Conservation (phyloP, 1,284 basidiomycete species). For the Trichosporon faecale region DNA sequence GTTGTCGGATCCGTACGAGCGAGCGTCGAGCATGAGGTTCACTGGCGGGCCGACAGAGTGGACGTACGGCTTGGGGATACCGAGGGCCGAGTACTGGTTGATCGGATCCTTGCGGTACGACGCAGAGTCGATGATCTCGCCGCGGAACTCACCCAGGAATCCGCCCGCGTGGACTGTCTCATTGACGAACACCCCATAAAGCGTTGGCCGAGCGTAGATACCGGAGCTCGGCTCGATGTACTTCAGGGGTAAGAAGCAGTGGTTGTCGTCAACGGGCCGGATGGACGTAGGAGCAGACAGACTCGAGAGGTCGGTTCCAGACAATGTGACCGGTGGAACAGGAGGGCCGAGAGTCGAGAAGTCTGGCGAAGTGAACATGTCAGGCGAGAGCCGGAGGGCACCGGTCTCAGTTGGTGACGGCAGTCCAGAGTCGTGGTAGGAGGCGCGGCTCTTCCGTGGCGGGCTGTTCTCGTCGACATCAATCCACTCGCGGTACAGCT, state of each 20-base stretch:
- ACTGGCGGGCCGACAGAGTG: slow-evolving; percentile 76
- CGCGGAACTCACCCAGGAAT: slow-evolving; percentile 48
- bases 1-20: slow-evolving; percentile 70
- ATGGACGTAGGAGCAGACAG: slow-evolving; percentile 32
- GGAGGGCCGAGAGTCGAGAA: slow-evolving; percentile 53
- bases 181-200: slow-evolving; percentile 47
- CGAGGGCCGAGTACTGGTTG: slow-evolving; percentile 58
- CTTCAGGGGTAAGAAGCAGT: slow-evolving; percentile 42
- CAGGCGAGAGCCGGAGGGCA: slow-evolving; percentile 37
- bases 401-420: slow-evolving; percentile 49
- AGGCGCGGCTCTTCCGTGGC: slow-evolving; percentile 19
- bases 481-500: slow-evolving; percentile 45
- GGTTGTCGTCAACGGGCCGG: slow-evolving; percentile 34
- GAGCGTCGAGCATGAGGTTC: slow-evolving; percentile 74
- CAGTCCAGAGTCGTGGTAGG: slow-evolving; percentile 40
- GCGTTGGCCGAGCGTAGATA: slow-evolving; percentile 43
- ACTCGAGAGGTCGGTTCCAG: slow-evolving; percentile 33
- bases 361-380: slow-evolving; percentile 48
- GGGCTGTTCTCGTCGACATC: slow-evolving; percentile 35
- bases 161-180: slow-evolving; percentile 31
- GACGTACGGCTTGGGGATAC: slow-evolving; percentile 64
- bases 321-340: slow-evolving; percentile 47
- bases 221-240: slow-evolving; percentile 38
- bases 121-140: slow-evolving; percentile 44
- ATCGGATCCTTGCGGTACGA: slow-evolving; percentile 53